A percentile compares a stretch with the other conserved stretches of the same genome.
These are phyloP conservation scores for Ceratobasidium sp. DNA, from an alignment of 1,284 basidiomycete species.

Conservation along the genomic window DNA sequence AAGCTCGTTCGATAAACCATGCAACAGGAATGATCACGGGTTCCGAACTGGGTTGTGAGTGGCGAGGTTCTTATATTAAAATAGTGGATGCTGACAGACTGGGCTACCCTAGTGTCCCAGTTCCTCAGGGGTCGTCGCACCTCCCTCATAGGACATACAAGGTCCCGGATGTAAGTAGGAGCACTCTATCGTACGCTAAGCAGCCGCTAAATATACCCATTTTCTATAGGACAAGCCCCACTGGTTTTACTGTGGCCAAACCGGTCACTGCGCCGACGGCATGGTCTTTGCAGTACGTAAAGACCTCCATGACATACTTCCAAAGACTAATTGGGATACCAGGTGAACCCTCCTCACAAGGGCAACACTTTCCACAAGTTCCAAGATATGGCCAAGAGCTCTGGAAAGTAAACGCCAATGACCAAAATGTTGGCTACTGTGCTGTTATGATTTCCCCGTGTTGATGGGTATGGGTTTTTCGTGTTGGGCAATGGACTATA, in stretches of 20 bases:
- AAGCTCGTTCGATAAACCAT: neutral
- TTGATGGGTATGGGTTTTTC: neutral
- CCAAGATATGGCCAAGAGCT: neutral
- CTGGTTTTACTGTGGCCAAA: conserved; percentile 39
- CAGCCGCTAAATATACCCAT: neutral
- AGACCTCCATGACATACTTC: neutral
- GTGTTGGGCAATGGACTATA: neutral
- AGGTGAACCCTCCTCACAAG: conserved; percentile 29
- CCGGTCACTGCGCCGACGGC: conserved; percentile 21
- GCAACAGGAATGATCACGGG: neutral
- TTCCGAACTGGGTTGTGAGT: conserved; percentile 22
- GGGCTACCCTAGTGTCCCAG: neutral
- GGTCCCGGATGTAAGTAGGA: conserved; percentile 29
- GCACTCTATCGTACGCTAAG: neutral
- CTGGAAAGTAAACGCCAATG: conserved; percentile 18
- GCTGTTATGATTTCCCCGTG: neutral
- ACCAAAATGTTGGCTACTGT: neutral
- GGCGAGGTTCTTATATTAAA: neutral
- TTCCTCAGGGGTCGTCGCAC: neutral
- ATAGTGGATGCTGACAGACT: neutral
- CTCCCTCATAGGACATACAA: conserved; percentile 21
- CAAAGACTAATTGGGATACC: neutral
- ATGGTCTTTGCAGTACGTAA: conserved; percentile 38
- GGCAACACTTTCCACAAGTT: conserved; percentile 29
- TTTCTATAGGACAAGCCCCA: conserved; percentile 11